Percentiles rank a stretch among this genome's conserved stretches.
Conservation (phyloP, 2,329 filamentous ascomycete genomes). For the Metarhizium anisopliae region DNA sequence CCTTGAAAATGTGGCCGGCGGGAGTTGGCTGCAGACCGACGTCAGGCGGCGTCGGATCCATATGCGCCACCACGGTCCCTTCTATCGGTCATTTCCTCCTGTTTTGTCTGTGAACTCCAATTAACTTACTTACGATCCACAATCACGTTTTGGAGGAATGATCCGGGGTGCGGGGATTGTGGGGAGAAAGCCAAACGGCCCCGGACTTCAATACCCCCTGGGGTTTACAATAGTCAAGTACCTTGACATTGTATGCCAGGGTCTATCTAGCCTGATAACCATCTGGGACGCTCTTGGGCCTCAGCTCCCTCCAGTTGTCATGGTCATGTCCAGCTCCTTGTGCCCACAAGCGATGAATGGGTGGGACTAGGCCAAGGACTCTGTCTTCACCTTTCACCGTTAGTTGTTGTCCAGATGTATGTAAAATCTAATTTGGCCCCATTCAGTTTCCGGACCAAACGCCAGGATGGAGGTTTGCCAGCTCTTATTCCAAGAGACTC, state of each 20-base stretch:
- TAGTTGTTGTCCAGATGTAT: neutral
- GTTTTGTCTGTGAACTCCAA: neutral
- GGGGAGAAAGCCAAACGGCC: conserved; percentile 1
- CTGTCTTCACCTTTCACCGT: neutral
- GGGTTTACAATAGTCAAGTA: neutral
- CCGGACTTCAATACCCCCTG: too few relatives aligned
- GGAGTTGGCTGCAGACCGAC: neutral
- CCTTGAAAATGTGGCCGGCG: neutral
- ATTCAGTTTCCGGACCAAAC: neutral
- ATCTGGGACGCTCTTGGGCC: neutral
- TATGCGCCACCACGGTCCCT: neutral
- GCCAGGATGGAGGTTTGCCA: conserved; percentile 1
- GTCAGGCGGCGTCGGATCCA: neutral
- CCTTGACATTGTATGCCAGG: neutral
- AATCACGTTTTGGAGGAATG: neutral
- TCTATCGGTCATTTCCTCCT: neutral
- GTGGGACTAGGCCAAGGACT: neutral
- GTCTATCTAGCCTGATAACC: too few relatives aligned
- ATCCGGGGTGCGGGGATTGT: conserved; percentile 5
- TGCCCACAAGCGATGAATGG: neutral
- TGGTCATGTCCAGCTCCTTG: neutral
- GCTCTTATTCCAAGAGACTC: conserved; percentile 4
- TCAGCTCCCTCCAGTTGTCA: neutral
- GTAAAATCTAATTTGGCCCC: neutral
- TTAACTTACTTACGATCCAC: neutral